Evolutionary conservation across 2,329 filamentous ascomycete species (phyloP).

Genomic region (Colletotrichum shisoi): DNA sequence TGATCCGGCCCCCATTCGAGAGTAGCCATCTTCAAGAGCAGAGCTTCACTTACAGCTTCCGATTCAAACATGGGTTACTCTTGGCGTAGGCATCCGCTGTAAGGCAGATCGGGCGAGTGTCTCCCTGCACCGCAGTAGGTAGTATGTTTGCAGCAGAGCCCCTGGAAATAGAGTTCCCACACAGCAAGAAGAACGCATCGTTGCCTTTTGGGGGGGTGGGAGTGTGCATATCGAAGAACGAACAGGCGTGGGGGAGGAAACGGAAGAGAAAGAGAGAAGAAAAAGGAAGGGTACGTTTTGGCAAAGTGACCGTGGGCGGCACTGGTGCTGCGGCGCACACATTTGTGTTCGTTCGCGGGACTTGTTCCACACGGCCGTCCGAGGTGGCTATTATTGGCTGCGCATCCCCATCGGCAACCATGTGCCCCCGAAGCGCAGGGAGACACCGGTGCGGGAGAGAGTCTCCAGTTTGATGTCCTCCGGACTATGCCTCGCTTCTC

Average conservation of each 20-base stretch:
- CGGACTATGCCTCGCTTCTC: neutral
- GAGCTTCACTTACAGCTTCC: conserved; percentile 7
- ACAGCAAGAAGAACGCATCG: neutral
- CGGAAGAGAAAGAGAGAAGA: conserved; percentile 1
- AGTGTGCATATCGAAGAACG: conserved; percentile 25
- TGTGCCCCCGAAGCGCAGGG: conserved; percentile 19
- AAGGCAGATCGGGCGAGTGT: conserved; percentile 18
- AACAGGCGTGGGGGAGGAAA: neutral
- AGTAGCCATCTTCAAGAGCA: neutral
- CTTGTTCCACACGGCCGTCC: conserved; percentile 8
- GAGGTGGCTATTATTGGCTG: conserved; percentile 29
- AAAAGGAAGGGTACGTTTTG: conserved; percentile 18
- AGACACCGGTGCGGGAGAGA: neutral
- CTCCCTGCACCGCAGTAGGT: neutral
- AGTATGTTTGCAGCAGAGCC: neutral
- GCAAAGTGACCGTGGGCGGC: conserved; percentile 3
- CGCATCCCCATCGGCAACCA: conserved; percentile 3
- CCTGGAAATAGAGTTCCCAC: neutral
- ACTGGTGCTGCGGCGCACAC: conserved; percentile 16
- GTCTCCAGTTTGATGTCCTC: neutral
- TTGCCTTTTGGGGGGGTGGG: neutral
- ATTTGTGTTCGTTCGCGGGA: neutral
- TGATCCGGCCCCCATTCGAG: neutral
- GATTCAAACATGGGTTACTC: neutral
- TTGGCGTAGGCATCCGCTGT: neutral